Evolutionary conservation across 805 yeast species (phyloP), one percentile per base, ranked within the genome.

Genomic region (Candida arabinofermentans): DNA sequence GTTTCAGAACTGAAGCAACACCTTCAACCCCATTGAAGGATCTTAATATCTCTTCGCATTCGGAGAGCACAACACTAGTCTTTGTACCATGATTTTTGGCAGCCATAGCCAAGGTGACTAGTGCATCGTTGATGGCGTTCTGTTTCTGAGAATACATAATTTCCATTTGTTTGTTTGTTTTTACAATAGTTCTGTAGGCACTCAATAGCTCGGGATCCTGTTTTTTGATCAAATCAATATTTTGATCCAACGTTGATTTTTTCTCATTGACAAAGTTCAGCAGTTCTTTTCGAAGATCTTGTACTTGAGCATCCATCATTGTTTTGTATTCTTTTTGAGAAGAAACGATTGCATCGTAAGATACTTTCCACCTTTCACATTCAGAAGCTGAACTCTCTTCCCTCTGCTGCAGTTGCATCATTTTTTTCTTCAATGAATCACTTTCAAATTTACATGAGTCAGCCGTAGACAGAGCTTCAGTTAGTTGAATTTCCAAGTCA

Each of bases 401-500:
- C 37, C 69, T 65, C 34, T 70, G 72, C 48, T 75, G 75, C 31
- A 77, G 57, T 44, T 67, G 71, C 10, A 67, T 68, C 49, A 78
- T 64, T 41, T 79, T 69, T 22, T 70, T 65, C 43, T 75, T 74
- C 48, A 79, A 60, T 34, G 73, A 69, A 43, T 77, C 75, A 38
- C 71, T 64, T 41, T 74, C 74, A 51, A 72, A 69, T 43, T 70
- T 69, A 42, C 74, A 61, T 16, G 73, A 64, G 47, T 80, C 84
- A 24, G 70, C 67, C 17, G 62, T 58, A 7, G 76, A 66, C 32
- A 66, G 53, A n/a, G 75, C 51, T 18, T 74, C 78, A 40, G 70
- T 70, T 42, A 74, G 60, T 49, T 77, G 79, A 31, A 63, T 66
- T 58, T 87, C 95, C 51, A 86, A 63, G 49, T 83, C 91, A 24